Base-by-base conservation (phyloP, 176 grass and related monocot genomes). In the Oryza punctata region DNA sequence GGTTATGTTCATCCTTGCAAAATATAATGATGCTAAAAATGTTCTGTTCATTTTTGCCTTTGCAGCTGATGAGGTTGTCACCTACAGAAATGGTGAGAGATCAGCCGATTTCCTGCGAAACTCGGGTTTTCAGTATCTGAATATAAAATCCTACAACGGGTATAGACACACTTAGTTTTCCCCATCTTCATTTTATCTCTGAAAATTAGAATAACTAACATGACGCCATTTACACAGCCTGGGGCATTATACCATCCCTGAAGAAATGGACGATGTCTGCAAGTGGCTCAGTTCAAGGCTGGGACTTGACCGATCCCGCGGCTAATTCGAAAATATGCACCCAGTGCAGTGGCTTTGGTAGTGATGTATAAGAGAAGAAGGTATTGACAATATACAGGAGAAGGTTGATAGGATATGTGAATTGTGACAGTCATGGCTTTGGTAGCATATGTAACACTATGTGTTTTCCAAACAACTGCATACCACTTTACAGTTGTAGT, bases 211-310 rank as follows among this genome's bases (percentile, higher is more conserved):
- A 59, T 4, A 33, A 60, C 19, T 85, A 66, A 60, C 29, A 69
- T 54, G 50, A 24, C 67, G 19, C 26, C 32, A 59, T 84, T 80
- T 18, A 70, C 80, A 63, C 87, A 99, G 97, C 25, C 85, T 96
- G 63, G 97, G 94, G 49, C 93, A 99, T 82, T 92, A 94, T 69
- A 99, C 91, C 19, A 87, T 96, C 32, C 97, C 97, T 68, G 97
- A 99, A 87, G 97, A 99, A 79, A 96, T 99, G 97, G 93, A 94
- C 29, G 87, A 90, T 65, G 93, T 99, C 16, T 84, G 89, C 91
- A 96, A 91, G 77, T 98, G 96, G 96, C 93, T 96, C 35, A 70
- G 85, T n/a, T 88, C 89, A 73, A 78, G 77, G 65, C 65, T 98
- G 44, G 91, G 93, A 29, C 89, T 95, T 18, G 91, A 98, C 15